phyloP scores from a whole-genome alignment of 805 yeast genomes.

The Metschnikowia kofuensis region DNA sequence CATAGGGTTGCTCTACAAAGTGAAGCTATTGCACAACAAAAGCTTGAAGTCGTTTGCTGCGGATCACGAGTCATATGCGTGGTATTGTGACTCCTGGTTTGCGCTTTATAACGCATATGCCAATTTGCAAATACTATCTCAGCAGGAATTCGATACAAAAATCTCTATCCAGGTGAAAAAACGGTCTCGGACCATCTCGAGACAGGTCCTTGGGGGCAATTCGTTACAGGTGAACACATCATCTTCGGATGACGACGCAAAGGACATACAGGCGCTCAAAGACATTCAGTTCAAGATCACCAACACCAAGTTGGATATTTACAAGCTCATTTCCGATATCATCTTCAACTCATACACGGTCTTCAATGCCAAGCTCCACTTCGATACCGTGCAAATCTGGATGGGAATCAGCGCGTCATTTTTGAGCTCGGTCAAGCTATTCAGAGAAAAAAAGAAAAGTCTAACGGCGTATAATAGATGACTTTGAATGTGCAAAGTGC shows the following conservation, averaged over 20 bases:
- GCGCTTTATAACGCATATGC: conserved; percentile 52
- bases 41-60: conserved; percentile 36
- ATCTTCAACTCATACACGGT: conserved; percentile 42
- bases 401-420: conserved; percentile 42
- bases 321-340: conserved; percentile 38
- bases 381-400: conserved; percentile 43
- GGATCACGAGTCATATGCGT: conserved; percentile 61
- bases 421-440: conserved; percentile 37
- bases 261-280: conserved; percentile 22
- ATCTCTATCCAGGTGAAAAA: conserved; percentile 62
- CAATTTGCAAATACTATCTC: conserved; percentile 40
- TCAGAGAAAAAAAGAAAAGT: conserved; percentile 31
- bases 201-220: conserved; percentile 32
- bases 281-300: conserved; percentile 37
- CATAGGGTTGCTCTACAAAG: conserved; percentile 51
- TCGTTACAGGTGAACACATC: conserved; percentile 8
- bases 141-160: conserved; percentile 49
- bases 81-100: conserved; percentile 65
- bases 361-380: conserved; percentile 29
- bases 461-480: background rate
- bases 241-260: conserved; percentile 18
- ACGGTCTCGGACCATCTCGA: conserved; percentile 46
- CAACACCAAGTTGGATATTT: conserved; percentile 38
- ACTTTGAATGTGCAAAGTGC: background rate
- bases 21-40: conserved; percentile 44